Base-by-base conservation (phyloP, 768 basidiomycete genomes). In the Rhodotorula taiwanensis region DNA sequence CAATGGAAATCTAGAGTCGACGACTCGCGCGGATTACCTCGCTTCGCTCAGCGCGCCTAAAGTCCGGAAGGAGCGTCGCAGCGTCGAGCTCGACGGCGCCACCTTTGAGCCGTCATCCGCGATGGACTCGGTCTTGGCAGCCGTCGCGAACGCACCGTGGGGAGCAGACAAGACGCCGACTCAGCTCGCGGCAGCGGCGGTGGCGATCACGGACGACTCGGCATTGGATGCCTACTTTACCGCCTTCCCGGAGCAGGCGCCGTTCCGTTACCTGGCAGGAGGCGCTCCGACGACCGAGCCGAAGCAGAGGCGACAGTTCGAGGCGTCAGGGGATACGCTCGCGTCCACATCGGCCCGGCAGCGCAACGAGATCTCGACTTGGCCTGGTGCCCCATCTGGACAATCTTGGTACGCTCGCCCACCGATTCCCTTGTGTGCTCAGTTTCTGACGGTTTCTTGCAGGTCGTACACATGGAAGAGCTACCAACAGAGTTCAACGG, bases 211-310 rank as follows among this genome's bases (percentile, higher is more conserved):
- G 2, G 28, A 65, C 50, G 64, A 65, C 50, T 54, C 56, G 23
- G 64, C 60, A 25, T 58, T 65, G 18, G 58, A 52, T 4, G 44
- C 58, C 4, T 65, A 65, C 64, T 65, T 65, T 28, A 34, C 34
- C 10, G 63, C 63, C 2, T 64, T 64, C 58, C 63, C 58, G 11
- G 58, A 65, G 2, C 58, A 65, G n/a, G 20, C 27, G 13, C 25
- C 44, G 16, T n/a, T n/a, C 15, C 30, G 51, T 11, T 60, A 44
- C 43, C 13, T 20, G 13, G 43, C 23, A n/a, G n/a, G n/a, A n/a
- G n/a, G n/a, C n/a, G n/a, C n/a, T n/a, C n/a, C n/a, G n/a, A 44
- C 10, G 18, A 3, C 15, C 23, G 33, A 64, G 56, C 51, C 34
- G 2, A 64, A 65, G 42, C 53, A 54, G 9, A 58, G 60, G 45